Evolutionary conservation across 2,329 filamentous ascomycete genomes (phyloP).

Genomic region (Aureobasidium uvarum): DNA sequence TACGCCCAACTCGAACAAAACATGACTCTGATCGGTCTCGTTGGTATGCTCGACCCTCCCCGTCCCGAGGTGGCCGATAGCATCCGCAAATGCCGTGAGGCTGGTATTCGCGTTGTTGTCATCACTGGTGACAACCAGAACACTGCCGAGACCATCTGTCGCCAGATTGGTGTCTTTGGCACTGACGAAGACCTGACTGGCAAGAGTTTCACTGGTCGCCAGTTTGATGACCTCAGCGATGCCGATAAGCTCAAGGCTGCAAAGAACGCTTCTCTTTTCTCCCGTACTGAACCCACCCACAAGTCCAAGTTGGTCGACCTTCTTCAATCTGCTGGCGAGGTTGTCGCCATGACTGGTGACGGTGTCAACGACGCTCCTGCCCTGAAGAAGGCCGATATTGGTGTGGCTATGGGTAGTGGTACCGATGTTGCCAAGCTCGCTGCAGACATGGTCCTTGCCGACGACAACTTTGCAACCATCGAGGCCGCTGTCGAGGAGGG

Average conservation of each 20-base stretch:
- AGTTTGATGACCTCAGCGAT: conserved; percentile 83
- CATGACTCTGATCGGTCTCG: conserved; percentile 89
- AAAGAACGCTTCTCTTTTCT: conserved; percentile 85
- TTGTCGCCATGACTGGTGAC: conserved; percentile 98
- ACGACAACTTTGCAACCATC: conserved; percentile 99
- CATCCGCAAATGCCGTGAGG: conserved; percentile 84
- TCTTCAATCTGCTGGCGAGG: conserved; percentile 86
- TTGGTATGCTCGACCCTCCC: conserved; percentile 95
- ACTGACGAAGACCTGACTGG: conserved; percentile 76
- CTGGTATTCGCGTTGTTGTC: conserved; percentile 94
- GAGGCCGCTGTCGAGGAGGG: conserved; percentile 95
- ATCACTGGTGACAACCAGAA: conserved; percentile 98
- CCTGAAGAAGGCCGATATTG: conserved; percentile 97
- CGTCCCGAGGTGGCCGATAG: conserved; percentile 85
- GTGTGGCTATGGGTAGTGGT: conserved; percentile 97
- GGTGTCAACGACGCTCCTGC: conserved; percentile 98
- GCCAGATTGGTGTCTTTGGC: conserved; percentile 92
- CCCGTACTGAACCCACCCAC: conserved; percentile 89
- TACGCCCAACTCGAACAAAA: conserved; percentile 88
- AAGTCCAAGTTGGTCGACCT: conserved; percentile 98
- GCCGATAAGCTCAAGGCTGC: conserved; percentile 79
- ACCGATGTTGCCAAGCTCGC: conserved; percentile 96
- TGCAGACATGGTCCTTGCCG: conserved; percentile 96
- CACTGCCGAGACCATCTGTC: conserved; percentile 96
- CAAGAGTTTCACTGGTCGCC: conserved; percentile 92